Percentiles rank a stretch among this genome's conserved stretches.
These are phyloP conservation scores for Colletotrichum sp. DNA, from an alignment of 2,329 filamentous ascomycete genomes.

Conservation along the genomic window DNA sequence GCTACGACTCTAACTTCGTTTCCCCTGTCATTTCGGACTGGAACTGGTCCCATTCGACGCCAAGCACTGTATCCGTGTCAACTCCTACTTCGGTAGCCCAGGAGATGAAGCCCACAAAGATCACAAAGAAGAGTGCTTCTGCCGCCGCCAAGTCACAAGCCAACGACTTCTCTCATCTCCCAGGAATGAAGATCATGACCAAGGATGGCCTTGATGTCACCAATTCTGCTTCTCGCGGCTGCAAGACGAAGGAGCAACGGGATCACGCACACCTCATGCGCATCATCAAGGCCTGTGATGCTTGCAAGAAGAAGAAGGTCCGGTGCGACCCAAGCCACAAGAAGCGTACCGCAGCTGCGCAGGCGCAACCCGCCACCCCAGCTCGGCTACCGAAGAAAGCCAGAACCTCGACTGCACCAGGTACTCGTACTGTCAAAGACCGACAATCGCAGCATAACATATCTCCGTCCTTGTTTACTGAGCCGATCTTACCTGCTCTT, in stretches of 20 bases:
- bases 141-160: slow-evolving; percentile 22
- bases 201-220: slow-evolving; percentile 68
- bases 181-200: slow-evolving; percentile 72
- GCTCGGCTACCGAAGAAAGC: slow-evolving; percentile 48
- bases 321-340: slow-evolving; percentile 66
- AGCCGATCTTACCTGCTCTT: slow-evolving; percentile 23
- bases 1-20: slow-evolving; percentile 49
- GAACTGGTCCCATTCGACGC: slow-evolving; percentile 47
- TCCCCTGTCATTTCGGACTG: slow-evolving; percentile 55
- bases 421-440: neutral
- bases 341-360: slow-evolving; percentile 43
- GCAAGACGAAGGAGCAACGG: slow-evolving; percentile 71
- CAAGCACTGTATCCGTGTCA: slow-evolving; percentile 31
- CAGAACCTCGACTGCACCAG: slow-evolving; percentile 32
- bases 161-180: slow-evolving; percentile 57
- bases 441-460: neutral
- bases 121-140: slow-evolving; percentile 27
- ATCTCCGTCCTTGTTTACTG: slow-evolving; percentile 17
- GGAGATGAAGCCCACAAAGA: slow-evolving; percentile 28
- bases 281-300: slow-evolving; percentile 70
- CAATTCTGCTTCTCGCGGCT: slow-evolving; percentile 64
- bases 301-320: slow-evolving; percentile 67
- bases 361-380: slow-evolving; percentile 29
- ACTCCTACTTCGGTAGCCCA: slow-evolving; percentile 32
- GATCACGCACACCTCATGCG: slow-evolving; percentile 71